These are phyloP conservation scores for Trichoderma orchidacearum DNA, from an alignment of 495 filamentous ascomycete genomes.

Conservation along the genomic window DNA sequence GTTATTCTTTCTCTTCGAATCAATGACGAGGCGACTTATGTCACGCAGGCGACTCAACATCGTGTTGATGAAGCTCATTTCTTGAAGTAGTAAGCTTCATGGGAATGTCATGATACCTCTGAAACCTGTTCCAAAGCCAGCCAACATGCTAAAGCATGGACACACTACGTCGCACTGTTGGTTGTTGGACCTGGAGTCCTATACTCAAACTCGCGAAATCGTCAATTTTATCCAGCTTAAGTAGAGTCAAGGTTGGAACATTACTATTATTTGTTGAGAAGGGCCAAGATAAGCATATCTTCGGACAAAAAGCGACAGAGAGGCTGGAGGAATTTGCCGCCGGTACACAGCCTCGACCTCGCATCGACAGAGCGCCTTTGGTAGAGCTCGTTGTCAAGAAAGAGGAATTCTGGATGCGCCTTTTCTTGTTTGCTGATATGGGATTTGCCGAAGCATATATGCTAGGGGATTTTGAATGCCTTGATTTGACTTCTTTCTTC, in stretches of 20 bases:
- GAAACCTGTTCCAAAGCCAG: not conserved
- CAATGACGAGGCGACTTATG: too few relatives aligned
- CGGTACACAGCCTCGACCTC: conserved; percentile 10
- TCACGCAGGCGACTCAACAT: too few relatives aligned
- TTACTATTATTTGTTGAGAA: conserved; percentile 27
- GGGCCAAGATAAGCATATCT: conserved; percentile 12
- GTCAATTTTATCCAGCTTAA: conserved; percentile 24
- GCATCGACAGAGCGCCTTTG: conserved; percentile 10
- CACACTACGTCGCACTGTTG: not conserved
- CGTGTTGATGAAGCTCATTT: too few relatives aligned
- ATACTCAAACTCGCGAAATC: conserved; percentile 22
- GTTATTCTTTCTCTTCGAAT: too few relatives aligned
- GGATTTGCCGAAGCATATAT: conserved; percentile 64
- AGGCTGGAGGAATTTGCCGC: conserved; percentile 9
- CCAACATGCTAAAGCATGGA: not conserved
- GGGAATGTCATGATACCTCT: too few relatives aligned
- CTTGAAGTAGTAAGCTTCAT: too few relatives aligned
- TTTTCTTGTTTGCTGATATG: conserved; percentile 56
- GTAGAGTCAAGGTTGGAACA: conserved; percentile 25
- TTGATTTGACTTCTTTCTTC: conserved; percentile 50
- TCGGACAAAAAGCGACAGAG: conserved; percentile 14
- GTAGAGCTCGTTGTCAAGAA: conserved; percentile 40
- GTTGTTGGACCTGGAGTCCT: conserved; percentile 18
- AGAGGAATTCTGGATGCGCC: conserved; percentile 51
- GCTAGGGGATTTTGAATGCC: conserved; percentile 50